These are phyloP conservation scores for Phylloporus sp. DNA, from an alignment of 768 basidiomycete species.

Conservation along the genomic window DNA sequence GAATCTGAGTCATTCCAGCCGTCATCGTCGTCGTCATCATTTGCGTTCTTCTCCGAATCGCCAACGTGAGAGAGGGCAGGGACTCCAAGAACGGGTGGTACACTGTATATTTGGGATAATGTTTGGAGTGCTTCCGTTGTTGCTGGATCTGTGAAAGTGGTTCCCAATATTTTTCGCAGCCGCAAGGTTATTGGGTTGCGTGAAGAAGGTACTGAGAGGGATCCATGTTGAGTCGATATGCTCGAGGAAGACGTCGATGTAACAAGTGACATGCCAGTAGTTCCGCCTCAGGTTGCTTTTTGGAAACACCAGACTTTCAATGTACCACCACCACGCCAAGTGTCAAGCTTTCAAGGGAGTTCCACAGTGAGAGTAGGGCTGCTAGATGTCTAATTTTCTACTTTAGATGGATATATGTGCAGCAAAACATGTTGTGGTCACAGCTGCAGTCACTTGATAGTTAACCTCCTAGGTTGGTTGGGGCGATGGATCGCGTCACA, in stretches of 20 bases:
- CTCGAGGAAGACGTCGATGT: too few relatives aligned
- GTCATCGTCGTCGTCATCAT: constrained; percentile 35
- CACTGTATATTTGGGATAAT: constrained; percentile 72
- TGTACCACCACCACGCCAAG: too few relatives aligned
- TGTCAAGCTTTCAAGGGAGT: too few relatives aligned
- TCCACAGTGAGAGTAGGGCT: too few relatives aligned
- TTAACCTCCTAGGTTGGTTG: too few relatives aligned
- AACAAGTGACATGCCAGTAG: constrained; percentile 16
- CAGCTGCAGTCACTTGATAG: too few relatives aligned
- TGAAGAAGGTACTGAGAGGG: constrained; percentile 1
- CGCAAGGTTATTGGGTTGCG: constrained; percentile 80
- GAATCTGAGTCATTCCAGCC: constrained; percentile 24
- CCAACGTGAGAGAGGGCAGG: background rate
- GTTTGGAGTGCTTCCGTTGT: constrained; percentile 80
- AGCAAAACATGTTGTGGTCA: too few relatives aligned
- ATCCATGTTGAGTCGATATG: constrained; percentile 12
- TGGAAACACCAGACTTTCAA: too few relatives aligned
- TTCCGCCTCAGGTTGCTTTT: too few relatives aligned
- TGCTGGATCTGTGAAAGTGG: constrained; percentile 71
- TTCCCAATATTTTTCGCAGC: constrained; percentile 86
- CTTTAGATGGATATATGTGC: too few relatives aligned
- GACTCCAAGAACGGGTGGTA: constrained; percentile 11
- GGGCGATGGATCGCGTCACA: too few relatives aligned
- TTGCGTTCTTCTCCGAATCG: constrained; percentile 21
- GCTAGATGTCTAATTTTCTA: too few relatives aligned